phyloP scores from a whole-genome alignment of 257 asterid genomes.

The Anisodus tanguticus region DNA sequence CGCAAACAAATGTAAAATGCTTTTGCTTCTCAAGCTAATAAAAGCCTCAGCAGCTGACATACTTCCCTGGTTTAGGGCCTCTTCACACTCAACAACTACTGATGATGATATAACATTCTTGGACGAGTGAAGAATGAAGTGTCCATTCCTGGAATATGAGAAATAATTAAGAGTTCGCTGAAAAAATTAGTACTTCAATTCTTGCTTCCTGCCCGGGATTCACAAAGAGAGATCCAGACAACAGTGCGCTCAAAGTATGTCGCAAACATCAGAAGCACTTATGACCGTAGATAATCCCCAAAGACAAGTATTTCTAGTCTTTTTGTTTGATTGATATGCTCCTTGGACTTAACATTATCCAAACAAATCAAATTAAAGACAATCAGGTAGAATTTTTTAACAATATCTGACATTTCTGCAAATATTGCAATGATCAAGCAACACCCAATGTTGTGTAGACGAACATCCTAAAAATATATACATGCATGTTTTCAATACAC shows the following conservation, averaged over 20 bases:
- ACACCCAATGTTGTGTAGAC: background rate
- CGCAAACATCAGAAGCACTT: background rate
- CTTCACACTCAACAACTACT: conserved; percentile 82
- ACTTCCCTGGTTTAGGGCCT: conserved; percentile 88
- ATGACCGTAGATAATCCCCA: background rate
- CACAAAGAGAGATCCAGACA: conserved; percentile 20
- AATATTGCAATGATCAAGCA: conserved; percentile 24
- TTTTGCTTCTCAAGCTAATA: conserved; percentile 75
- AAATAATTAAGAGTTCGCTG: conserved; percentile 32
- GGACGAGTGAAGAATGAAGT: conserved; percentile 79
- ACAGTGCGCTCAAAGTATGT: background rate
- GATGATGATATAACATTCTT: conserved; percentile 73
- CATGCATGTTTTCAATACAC: background rate
- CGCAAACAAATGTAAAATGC: conserved; percentile 88
- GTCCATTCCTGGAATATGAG: conserved; percentile 78
- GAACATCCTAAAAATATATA: background rate
- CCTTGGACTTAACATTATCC: background rate
- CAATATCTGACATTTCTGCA: background rate
- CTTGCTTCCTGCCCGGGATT: background rate
- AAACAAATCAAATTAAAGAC: background rate
- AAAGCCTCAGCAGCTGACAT: conserved; percentile 78
- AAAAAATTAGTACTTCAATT: conserved; percentile 24
- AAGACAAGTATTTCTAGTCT: background rate
- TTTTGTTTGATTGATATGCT: background rate
- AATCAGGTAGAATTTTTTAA: background rate